Base-by-base conservation (phyloP, 306 rosid genomes). In the Castanospermum australe region DNA sequence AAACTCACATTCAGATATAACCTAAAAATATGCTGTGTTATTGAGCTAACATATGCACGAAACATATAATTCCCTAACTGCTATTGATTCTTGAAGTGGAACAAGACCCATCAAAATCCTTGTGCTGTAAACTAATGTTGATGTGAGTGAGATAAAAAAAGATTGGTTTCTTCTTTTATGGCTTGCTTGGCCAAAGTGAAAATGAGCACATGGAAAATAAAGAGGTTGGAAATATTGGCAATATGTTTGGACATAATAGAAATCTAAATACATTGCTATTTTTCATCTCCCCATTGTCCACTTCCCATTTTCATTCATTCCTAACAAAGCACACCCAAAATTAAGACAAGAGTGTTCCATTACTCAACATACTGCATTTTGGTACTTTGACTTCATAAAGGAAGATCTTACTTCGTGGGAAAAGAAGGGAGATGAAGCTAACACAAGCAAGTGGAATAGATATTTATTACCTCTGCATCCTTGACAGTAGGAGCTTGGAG, bases 401-500 rank as follows among this genome's bases (percentile, higher is more conserved):
- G 21, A 30, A 24, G 21, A 13, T 36, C 8, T 36, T 36, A 38
- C 42, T 38, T 65, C 55, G 9, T 14, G 32, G 32, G 7, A 22
- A 4, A 3, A 24, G 3, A 42, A 2, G 10, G 20, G 32, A 71
- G 21, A 9, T 2, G 32, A 12, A 62, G 48, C 63, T 10, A 41
- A 28, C 17, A 45, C 67, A 38, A 20, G 28, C 21, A 71, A 73
- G 24, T 8, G 65, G 32, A 47, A 17, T 22, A 35, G 28, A 69
- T 48, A 21, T 0, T 61, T 63, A 32, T 28, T 86, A 92, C 97
- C 91, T 55, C 81, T 14, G 48, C 65, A 81, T 90, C 89, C 75
- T 77, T 81, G 21, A 89, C 88, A 21, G 76, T 48, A 3, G 92
- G 91, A 78, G 94, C 28, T 78, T 78, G 82, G 11, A 90, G 86